A percentile compares a stretch with the other conserved stretches of the same genome.
Evolutionary conservation across 140 eudicot genomes (phyloP).

Genomic region (Bidens hawaiensis): DNA sequence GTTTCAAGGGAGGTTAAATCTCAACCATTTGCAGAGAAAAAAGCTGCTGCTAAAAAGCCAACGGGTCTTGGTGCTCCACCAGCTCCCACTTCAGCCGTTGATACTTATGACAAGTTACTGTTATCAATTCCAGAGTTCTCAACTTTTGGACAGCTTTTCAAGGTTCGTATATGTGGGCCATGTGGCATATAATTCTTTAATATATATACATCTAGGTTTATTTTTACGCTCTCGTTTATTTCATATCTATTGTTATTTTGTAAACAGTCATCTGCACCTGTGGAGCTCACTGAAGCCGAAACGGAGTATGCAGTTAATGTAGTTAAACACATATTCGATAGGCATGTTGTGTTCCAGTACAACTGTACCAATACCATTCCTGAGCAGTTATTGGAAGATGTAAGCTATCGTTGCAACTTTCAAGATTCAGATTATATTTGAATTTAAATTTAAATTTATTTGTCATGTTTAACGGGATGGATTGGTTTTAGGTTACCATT

Average conservation of each 20-base stretch:
- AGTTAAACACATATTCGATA: slow-evolving; percentile 82
- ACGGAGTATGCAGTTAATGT: slow-evolving; percentile 94
- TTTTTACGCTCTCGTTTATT: no score
- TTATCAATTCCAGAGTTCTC: slow-evolving; percentile 84
- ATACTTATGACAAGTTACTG: slow-evolving; percentile 73
- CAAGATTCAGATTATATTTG: neutral
- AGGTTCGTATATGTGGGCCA: no score
- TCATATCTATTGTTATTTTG: no score
- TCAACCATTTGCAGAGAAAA: slow-evolving; percentile 81
- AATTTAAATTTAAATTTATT: neutral
- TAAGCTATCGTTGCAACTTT: slow-evolving; percentile 22
- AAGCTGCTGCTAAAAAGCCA: slow-evolving; percentile 78
- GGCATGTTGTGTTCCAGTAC: slow-evolving; percentile 86
- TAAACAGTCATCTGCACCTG: slow-evolving; percentile 83
- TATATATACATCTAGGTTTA: no score
- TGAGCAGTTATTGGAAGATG: slow-evolving; percentile 86
- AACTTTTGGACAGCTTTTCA: slow-evolving; percentile 73
- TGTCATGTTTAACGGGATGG: slow-evolving; percentile 5
- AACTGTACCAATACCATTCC: slow-evolving; percentile 98
- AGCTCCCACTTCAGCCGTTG: slow-evolving; percentile 58
- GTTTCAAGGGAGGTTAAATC: slow-evolving; percentile 84
- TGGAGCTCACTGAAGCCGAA: slow-evolving; percentile 97
- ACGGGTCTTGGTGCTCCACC: slow-evolving; percentile 77
- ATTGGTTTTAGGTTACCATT: slow-evolving; percentile 57
- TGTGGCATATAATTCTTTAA: no score